Evolutionary conservation across 768 basidiomycete species (phyloP).

Genomic region (Boletellus ananiceps): DNA sequence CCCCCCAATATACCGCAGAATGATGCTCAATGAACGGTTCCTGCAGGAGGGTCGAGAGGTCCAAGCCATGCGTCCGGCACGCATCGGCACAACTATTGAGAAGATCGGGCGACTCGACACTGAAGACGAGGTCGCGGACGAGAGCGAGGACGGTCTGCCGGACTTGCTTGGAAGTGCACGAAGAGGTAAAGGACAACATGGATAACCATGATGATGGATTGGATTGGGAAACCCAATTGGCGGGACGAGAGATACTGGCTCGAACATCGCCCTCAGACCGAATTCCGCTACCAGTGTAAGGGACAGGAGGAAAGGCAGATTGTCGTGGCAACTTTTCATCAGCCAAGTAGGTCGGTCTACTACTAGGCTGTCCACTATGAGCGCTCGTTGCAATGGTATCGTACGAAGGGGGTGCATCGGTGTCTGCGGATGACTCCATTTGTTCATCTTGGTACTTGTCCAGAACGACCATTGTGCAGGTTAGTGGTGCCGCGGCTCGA

Average conservation of each 20-base stretch:
- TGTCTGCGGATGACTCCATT: not conserved
- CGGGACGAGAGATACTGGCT: not conserved
- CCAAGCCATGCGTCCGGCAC: conserved; percentile 45
- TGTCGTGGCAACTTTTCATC: conserved; percentile 13
- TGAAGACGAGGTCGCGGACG: conserved; percentile 49
- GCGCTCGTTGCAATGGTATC: conserved; percentile 12
- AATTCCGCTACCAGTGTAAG: too few relatives aligned
- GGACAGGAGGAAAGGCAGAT: not conserved
- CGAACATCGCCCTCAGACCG: too few relatives aligned
- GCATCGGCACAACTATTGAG: conserved; percentile 50
- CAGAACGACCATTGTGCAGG: conserved; percentile 16
- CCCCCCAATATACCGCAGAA: conserved; percentile 70
- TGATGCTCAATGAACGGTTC: conserved; percentile 60
- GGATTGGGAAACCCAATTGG: not conserved
- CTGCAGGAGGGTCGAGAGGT: conserved; percentile 54
- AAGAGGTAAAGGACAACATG: conserved; percentile 15
- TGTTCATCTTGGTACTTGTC: conserved; percentile 19
- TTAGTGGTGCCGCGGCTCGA: not conserved
- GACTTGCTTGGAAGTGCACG: conserved; percentile 42
- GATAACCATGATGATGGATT: conserved; percentile 16
- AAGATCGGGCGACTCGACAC: conserved; percentile 16
- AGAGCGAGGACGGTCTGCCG: conserved; percentile 49
- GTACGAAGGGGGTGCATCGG: conserved; percentile 25
- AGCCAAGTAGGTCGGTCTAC: not conserved
- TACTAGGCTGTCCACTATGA: not conserved